Evolutionary conservation across 2,329 filamentous ascomycete species (phyloP), one percentile per base, ranked within the genome.

Genomic region (Tolypocladium amazonense): DNA sequence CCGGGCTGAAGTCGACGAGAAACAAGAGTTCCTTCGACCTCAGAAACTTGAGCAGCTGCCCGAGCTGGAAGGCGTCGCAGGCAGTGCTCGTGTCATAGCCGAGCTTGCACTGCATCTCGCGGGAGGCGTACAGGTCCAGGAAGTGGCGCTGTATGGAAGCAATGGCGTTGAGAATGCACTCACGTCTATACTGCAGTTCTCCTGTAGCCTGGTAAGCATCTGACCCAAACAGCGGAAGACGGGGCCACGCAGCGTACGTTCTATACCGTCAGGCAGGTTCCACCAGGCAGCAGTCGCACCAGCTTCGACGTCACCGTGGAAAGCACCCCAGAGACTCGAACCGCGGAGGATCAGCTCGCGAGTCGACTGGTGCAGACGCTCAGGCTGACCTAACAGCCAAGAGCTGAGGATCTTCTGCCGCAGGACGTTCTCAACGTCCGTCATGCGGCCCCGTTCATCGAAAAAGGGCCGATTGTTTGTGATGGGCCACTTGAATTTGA

Each of bases 11-110:
- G 67, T 85, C 81, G 8, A 81, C 76, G 1, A 90, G 72, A 43
- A 79, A 81, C 4, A 90, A 67, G 0, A 89, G 81, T 35, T 81
- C 79, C 64, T 84, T 84, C 64, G 80, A 79, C 18, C 78, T 74
- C 41, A 92, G 81, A 71, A 92, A 92, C 64, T 85, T 85, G 63
- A 90, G 73, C 79, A 89, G 89, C 72, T 92, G 88, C 27, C 88
- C 89, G 1, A 92, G 81, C 72, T 92, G 89, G 67, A 88, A 92
- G 2, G 85, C 86, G 73, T 92, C 89, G 70, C 89, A 92, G 50
- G 88, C 84, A 2, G 81, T 73, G 62, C 85, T 88, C 2, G 84
- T 86, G 67, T 90, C 88, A 71, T 92, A 92, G 58, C 88, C 88
- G 0, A 90, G 79, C 66, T 84, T 85, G 71, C 89, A 92, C 69